These are phyloP conservation scores for Pleurotus salmoneostramineus DNA, from an alignment of 768 basidiomycete species.

Conservation along the genomic window DNA sequence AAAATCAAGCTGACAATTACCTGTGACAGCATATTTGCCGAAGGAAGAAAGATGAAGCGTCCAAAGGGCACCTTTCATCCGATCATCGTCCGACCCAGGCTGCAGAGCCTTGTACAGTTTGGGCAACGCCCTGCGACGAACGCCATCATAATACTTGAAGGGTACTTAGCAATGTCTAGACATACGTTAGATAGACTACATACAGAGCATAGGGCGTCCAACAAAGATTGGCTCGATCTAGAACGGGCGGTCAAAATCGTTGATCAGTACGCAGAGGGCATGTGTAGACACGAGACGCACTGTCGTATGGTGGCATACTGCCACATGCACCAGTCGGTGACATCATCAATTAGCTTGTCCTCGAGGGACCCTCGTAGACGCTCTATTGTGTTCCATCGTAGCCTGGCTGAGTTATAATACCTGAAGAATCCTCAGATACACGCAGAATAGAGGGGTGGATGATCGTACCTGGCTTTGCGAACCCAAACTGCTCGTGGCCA, in stretches of 20 bases:
- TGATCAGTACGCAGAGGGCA: background rate
- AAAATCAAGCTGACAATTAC: slow-evolving; percentile 22
- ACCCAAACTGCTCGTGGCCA: slow-evolving; percentile 76
- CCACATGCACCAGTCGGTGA: slow-evolving; percentile 76
- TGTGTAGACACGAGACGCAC: slow-evolving; percentile 22
- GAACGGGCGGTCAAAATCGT: background rate
- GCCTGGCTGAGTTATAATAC: slow-evolving; percentile 60
- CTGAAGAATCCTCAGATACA: slow-evolving; percentile 24
- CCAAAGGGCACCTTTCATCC: slow-evolving; percentile 92
- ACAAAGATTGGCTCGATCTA: slow-evolving; percentile 43
- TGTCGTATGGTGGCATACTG: slow-evolving; percentile 57
- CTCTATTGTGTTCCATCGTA: slow-evolving; percentile 75
- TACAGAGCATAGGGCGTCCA: slow-evolving; percentile 51
- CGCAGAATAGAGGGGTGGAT: background rate
- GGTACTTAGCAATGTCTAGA: background rate
- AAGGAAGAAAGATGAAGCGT: slow-evolving; percentile 64
- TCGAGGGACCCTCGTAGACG: slow-evolving; percentile 55
- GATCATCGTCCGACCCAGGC: slow-evolving; percentile 76
- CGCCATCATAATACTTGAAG: slow-evolving; percentile 57
- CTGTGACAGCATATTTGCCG: slow-evolving; percentile 46
- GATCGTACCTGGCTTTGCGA: slow-evolving; percentile 54
- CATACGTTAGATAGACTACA: background rate
- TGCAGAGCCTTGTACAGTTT: slow-evolving; percentile 52
- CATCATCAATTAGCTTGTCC: slow-evolving; percentile 64
- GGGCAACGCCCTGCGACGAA: slow-evolving; percentile 60